phyloP scores from a whole-genome alignment of 306 rosid species.

The Boehmeria nivea region DNA sequence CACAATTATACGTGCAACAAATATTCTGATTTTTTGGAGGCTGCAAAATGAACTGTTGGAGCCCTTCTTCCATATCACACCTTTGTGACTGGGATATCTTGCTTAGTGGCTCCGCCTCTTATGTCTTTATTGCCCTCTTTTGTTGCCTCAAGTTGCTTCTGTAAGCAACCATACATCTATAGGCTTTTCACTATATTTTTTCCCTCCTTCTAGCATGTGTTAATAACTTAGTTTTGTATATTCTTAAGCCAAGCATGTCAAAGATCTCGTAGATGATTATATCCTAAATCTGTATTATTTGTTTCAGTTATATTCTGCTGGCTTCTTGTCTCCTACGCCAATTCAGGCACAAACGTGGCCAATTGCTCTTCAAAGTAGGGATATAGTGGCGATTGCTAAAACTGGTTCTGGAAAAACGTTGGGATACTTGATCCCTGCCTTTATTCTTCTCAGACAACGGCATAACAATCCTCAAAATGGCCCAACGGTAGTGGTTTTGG shows the following conservation, averaged over 20 bases:
- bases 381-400: slow-evolving; percentile 96
- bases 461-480: slow-evolving; percentile 72
- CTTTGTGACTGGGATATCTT: slow-evolving; percentile 94
- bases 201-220: slow-evolving; percentile 6
- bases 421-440: slow-evolving; percentile 94
- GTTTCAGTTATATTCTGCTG: slow-evolving; percentile 81
- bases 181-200: slow-evolving; percentile 44
- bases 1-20: slow-evolving; percentile 93
- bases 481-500: slow-evolving; percentile 92
- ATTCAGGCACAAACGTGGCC: slow-evolving; percentile 99
- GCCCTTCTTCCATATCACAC: slow-evolving; percentile 96
- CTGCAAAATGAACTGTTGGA: slow-evolving; percentile 98
- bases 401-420: slow-evolving; percentile 97
- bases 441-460: slow-evolving; percentile 74
- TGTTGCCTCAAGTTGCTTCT: slow-evolving; percentile 97
- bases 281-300: slow-evolving; percentile 14
- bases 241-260: not conserved
- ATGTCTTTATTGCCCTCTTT: slow-evolving; percentile 90
- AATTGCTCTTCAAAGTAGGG: slow-evolving; percentile 88
- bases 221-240: not conserved
- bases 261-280: slow-evolving; percentile 3
- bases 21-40: slow-evolving; percentile 94
- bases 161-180: slow-evolving; percentile 97
- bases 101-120: slow-evolving; percentile 87
- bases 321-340: slow-evolving; percentile 90